Evolutionary conservation across 2,329 filamentous ascomycete genomes (phyloP).

Genomic region (Canariomyces notabilis): DNA sequence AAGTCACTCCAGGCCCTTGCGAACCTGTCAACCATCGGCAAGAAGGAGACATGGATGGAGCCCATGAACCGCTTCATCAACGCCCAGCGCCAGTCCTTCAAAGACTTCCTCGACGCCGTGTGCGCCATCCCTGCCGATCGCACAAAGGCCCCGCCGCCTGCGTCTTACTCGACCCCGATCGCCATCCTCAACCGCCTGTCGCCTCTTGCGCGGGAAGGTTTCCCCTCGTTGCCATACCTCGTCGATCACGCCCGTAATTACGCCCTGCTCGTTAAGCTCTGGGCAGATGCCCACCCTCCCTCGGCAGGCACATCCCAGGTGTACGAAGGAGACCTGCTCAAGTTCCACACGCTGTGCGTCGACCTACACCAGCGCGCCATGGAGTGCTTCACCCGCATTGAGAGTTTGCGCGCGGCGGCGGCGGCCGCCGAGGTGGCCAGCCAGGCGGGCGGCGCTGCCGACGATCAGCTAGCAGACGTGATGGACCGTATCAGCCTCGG

Average conservation of each 20-base stretch:
- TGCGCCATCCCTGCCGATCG: constrained; percentile 76
- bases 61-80: constrained; percentile 89
- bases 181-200: constrained; percentile 82
- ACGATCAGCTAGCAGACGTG: constrained; percentile 36
- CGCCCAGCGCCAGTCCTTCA: constrained; percentile 72
- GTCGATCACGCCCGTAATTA: constrained; percentile 85
- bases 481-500: constrained; percentile 41
- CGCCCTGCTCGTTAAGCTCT: constrained; percentile 75
- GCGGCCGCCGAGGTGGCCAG: constrained; percentile 32
- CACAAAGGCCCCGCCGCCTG: constrained; percentile 60
- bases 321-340: constrained; percentile 48
- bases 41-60: constrained; percentile 98
- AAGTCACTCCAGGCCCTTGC: constrained; percentile 88
- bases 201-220: constrained; percentile 78
- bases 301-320: constrained; percentile 30
- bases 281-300: constrained; percentile 56
- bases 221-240: constrained; percentile 86
- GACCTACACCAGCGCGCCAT: constrained; percentile 47
- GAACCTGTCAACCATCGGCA: constrained; percentile 86
- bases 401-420: constrained; percentile 35
- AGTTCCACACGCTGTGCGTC: constrained; percentile 49
- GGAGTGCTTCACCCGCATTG: constrained; percentile 46
- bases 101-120: constrained; percentile 79
- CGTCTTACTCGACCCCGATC: constrained; percentile 87
- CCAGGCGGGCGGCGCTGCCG: constrained; percentile 25